These are phyloP conservation scores for Chenopodium quinoa DNA, from an alignment of 148 eudicot species.

Conservation along the genomic window DNA sequence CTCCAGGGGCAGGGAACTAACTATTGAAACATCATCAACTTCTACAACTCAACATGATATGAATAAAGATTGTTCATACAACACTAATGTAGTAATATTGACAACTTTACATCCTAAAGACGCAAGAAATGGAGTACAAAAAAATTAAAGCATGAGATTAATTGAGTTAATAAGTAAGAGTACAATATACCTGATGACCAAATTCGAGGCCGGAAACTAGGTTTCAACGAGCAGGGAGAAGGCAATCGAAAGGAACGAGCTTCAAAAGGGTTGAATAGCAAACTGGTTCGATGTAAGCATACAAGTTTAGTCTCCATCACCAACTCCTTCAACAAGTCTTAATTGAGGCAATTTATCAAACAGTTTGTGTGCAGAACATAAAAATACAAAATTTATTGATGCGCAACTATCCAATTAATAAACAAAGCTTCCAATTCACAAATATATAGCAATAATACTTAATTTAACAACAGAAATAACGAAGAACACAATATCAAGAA, in stretches of 20 bases:
- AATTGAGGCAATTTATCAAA: not conserved
- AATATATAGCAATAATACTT: no score
- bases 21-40: not conserved
- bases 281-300: constrained; percentile 28
- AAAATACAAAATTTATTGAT: no score
- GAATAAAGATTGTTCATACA: not conserved
- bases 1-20: not conserved
- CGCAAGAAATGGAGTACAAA: not conserved
- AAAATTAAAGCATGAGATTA: not conserved
- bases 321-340: constrained; percentile 26
- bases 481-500: no score
- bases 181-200: constrained; percentile 15
- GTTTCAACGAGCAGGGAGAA: not conserved
- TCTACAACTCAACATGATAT: not conserved
- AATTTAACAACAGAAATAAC: no score
- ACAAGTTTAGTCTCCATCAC: constrained; percentile 35
- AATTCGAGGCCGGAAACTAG: constrained; percentile 10
- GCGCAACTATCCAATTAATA: not conserved
- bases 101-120: not conserved
- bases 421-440: not conserved
- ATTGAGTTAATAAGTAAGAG: not conserved
- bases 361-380: not conserved
- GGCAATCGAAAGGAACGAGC: not conserved
- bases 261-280: not conserved
- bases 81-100: not conserved